phyloP scores from a whole-genome alignment of 139 green algal species.

The Picochlorum costavermella region DNA sequence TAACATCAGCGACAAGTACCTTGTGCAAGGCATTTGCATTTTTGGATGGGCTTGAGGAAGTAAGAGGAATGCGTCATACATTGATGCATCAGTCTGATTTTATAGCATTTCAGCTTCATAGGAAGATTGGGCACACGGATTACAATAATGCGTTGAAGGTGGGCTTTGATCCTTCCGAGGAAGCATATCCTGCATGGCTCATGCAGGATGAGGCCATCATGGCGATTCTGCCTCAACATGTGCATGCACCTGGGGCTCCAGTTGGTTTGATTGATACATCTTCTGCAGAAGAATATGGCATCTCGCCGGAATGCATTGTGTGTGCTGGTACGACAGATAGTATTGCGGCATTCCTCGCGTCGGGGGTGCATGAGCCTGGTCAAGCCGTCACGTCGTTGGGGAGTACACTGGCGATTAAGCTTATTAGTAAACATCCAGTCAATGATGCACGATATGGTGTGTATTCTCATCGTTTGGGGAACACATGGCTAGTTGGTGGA shows the following conservation, averaged over 20 bases:
- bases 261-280: constrained; percentile 39
- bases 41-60: constrained; percentile 39
- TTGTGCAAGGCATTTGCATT: constrained; percentile 80
- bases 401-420: constrained; percentile 87
- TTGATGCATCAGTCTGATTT: constrained; percentile 78
- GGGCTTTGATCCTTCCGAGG: constrained; percentile 38
- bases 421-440: constrained; percentile 67
- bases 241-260: constrained; percentile 56
- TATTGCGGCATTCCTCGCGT: constrained; percentile 90
- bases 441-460: constrained; percentile 82
- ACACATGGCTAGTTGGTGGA: constrained; percentile 86
- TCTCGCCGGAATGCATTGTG: constrained; percentile 39
- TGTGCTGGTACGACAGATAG: constrained; percentile 62
- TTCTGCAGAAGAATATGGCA: constrained; percentile 27
- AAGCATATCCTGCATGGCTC: constrained; percentile 76
- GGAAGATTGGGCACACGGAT: constrained; percentile 50
- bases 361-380: constrained; percentile 42
- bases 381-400: constrained; percentile 82
- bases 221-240: constrained; percentile 36
- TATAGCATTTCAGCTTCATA: constrained; percentile 61
- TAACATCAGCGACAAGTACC: constrained; percentile 66
- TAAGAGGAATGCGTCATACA: constrained; percentile 8
- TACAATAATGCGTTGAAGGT: constrained; percentile 96
- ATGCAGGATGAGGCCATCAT: constrained; percentile 22
- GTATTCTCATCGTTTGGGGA: constrained; percentile 85